A percentile compares a stretch with the other conserved stretches of the same genome.
Evolutionary conservation across 176 grass and related monocot genomes (phyloP).

Genomic region (Ensete ventricosum): DNA sequence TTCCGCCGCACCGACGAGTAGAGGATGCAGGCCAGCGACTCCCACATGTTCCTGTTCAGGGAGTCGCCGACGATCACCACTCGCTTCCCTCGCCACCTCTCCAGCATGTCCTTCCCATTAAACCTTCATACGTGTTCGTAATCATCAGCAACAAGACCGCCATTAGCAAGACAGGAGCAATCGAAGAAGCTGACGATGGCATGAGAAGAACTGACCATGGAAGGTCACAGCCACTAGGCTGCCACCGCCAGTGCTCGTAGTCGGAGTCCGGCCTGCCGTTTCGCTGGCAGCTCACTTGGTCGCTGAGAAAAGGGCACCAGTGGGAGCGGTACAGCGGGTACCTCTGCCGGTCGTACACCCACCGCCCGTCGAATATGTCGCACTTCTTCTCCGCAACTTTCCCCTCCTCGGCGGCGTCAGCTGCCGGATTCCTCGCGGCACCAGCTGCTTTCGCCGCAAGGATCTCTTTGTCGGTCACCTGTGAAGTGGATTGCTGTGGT

Average conservation of each 20-base stretch:
- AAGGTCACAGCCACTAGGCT: conserved; percentile 19
- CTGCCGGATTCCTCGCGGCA: neutral
- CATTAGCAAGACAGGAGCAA: neutral
- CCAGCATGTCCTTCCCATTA: conserved; percentile 27
- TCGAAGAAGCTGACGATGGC: neutral
- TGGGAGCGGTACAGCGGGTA: conserved; percentile 45
- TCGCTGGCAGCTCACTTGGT: conserved; percentile 44
- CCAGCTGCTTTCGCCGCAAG: too few species aligned
- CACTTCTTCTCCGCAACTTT: neutral
- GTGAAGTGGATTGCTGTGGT: too few species aligned
- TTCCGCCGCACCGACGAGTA: conserved; percentile 39
- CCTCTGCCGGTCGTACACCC: conserved; percentile 28
- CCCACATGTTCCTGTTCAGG: conserved; percentile 75
- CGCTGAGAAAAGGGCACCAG: conserved; percentile 54
- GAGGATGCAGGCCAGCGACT: conserved; percentile 56
- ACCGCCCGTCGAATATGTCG: conserved; percentile 38
- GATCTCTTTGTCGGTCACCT: neutral
- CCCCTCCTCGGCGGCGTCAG: neutral
- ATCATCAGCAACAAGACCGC: conserved; percentile 1
- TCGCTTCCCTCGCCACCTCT: conserved; percentile 39
- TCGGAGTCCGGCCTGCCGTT: conserved; percentile 43
- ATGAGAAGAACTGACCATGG: neutral
- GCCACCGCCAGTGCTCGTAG: conserved; percentile 61
- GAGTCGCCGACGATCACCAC: conserved; percentile 53
- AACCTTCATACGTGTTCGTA: conserved; percentile 6